phyloP scores from a whole-genome alignment of 2,329 filamentous ascomycete genomes.

The Ophiostoma angusticollis region DNA sequence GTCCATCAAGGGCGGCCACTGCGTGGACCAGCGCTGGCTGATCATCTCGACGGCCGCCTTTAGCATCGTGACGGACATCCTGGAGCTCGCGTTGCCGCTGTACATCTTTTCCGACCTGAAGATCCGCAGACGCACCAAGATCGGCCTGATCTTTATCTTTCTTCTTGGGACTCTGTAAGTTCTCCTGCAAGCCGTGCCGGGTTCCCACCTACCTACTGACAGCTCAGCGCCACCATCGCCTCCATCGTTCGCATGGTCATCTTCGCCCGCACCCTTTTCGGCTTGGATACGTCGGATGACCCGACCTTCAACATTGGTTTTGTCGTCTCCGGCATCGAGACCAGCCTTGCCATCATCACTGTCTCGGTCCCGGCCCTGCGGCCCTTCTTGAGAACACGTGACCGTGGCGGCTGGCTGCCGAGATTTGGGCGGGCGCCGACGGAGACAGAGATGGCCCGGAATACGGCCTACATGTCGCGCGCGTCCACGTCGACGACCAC shows the following conservation, averaged over 20 bases:
- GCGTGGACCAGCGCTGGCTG: conserved; percentile 19
- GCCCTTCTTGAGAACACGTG: conserved; percentile 23
- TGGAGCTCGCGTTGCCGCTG: conserved; percentile 29
- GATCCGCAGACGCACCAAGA: conserved; percentile 19
- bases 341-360: conserved; percentile 28
- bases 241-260: conserved; percentile 22
- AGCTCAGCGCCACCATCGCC: conserved; percentile 23
- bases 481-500: background rate
- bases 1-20: conserved; percentile 26
- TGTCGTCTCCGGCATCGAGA: conserved; percentile 25
- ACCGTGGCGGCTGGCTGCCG: conserved; percentile 21
- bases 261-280: conserved; percentile 15
- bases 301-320: conserved; percentile 22
- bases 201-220: background rate
- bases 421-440: conserved; percentile 15
- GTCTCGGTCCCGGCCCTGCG: conserved; percentile 26
- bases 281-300: conserved; percentile 11
- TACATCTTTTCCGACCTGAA: conserved; percentile 19
- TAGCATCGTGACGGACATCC: conserved; percentile 31
- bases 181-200: background rate
- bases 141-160: conserved; percentile 20
- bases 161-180: conserved; percentile 20
- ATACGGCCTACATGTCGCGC: conserved; percentile 5
- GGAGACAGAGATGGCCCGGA: conserved; percentile 14
- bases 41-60: conserved; percentile 24